Evolutionary conservation across 208 protist genomes (phyloP).

Genomic region (Novymonas esmeraldas): DNA sequence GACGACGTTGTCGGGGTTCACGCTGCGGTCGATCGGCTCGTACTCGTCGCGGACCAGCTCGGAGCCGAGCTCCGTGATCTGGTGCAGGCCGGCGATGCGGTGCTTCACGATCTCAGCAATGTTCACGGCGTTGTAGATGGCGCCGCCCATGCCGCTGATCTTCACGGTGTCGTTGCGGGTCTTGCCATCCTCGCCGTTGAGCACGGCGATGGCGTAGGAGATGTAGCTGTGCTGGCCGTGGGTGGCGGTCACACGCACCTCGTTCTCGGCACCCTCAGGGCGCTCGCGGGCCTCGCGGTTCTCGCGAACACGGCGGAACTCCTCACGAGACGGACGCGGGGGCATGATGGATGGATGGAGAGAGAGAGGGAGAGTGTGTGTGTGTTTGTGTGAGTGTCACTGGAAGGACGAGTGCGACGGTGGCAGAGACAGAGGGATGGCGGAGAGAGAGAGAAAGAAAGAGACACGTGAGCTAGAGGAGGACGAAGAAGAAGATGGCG

Average conservation of each 20-base stretch:
- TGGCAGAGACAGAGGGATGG: background rate
- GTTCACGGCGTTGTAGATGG: slow-evolving; percentile 93
- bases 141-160: slow-evolving; percentile 89
- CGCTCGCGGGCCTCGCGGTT: slow-evolving; percentile 58
- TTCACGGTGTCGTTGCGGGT: slow-evolving; percentile 85
- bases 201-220: slow-evolving; percentile 84
- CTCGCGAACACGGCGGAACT: slow-evolving; percentile 75
- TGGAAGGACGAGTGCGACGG: background rate
- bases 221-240: slow-evolving; percentile 90
- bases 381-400: background rate
- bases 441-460: slow-evolving; percentile 4
- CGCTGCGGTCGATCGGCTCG: slow-evolving; percentile 76
- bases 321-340: slow-evolving; percentile 59
- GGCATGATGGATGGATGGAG: slow-evolving; percentile 32
- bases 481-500: too few relatives aligned
- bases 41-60: slow-evolving; percentile 89
- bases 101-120: slow-evolving; percentile 94
- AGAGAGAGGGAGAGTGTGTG: background rate
- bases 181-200: slow-evolving; percentile 86
- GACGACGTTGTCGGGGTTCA: slow-evolving; percentile 70
- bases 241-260: slow-evolving; percentile 83
- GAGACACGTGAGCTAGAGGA: background rate
- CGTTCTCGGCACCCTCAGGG: slow-evolving; percentile 76
- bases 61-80: slow-evolving; percentile 88
- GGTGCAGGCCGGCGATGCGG: slow-evolving; percentile 89